phyloP scores from a whole-genome alignment of 805 yeast species.

The Hanseniaspora lindneri region DNA sequence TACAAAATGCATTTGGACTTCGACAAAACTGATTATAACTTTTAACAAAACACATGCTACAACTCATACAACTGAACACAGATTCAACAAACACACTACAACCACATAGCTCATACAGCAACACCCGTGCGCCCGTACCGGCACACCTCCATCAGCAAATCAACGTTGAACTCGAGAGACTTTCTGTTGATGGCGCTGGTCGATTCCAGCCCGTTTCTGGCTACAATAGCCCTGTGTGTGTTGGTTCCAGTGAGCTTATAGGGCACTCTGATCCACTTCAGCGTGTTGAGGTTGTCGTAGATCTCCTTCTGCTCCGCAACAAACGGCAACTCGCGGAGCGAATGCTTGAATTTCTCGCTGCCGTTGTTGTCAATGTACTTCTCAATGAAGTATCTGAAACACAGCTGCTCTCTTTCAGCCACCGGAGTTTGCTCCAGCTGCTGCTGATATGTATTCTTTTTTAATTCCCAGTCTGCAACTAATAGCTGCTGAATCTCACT shows the following conservation, averaged over 20 bases:
- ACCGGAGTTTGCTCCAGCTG: conserved; percentile 14
- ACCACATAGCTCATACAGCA: no score
- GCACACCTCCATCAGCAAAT: conserved; percentile 2
- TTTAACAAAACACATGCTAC: no score
- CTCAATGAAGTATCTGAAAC: conserved; percentile 24
- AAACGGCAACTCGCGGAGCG: conserved; percentile 27
- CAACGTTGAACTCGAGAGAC: conserved; percentile 5
- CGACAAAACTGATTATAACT: no score
- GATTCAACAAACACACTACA: no score
- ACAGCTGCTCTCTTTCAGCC: conserved; percentile 7
- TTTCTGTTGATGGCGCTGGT: conserved; percentile 11
- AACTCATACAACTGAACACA: no score
- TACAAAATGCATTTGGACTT: no score
- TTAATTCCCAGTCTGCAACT: conserved; percentile 19
- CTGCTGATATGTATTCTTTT: conserved; percentile 17
- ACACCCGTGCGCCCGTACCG: neutral
- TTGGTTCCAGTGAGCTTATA: conserved; percentile 59
- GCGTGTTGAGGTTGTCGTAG: conserved; percentile 42
- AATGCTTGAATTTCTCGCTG: conserved; percentile 18
- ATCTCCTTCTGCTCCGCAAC: conserved; percentile 34
- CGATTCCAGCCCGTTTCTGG: conserved; percentile 49
- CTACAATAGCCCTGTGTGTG: conserved; percentile 79
- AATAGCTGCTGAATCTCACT: conserved; percentile 22
- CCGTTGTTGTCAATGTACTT: conserved; percentile 21
- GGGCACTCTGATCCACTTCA: conserved; percentile 70